Percentiles rank a stretch among this genome's conserved stretches.
phyloP scores from a whole-genome alignment of 305 asterid genomes.

The Fraxinus albicans region DNA sequence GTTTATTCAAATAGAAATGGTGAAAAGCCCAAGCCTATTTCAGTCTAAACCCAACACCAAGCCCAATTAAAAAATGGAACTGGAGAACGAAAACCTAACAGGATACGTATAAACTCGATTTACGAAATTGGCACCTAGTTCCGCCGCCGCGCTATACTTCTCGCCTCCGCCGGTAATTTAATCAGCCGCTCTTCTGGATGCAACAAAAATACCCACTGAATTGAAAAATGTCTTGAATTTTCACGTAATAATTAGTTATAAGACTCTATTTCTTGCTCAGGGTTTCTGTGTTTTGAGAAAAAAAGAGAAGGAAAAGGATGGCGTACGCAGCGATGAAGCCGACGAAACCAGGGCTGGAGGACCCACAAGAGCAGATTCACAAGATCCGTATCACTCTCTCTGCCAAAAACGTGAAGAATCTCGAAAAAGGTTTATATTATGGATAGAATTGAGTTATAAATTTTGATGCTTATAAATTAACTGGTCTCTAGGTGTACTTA shows the following conservation, averaged over 20 bases:
- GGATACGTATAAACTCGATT: not conserved
- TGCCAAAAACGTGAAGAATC: conserved; percentile 69
- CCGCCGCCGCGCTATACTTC: not conserved
- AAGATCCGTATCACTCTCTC: conserved; percentile 79
- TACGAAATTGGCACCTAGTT: not conserved
- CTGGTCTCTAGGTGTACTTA: not conserved
- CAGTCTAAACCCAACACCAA: no score
- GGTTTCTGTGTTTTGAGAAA: not conserved
- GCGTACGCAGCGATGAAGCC: conserved; percentile 69
- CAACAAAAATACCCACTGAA: not conserved
- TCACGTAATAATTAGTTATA: not conserved
- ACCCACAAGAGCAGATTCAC: conserved; percentile 53
- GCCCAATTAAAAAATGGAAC: not conserved
- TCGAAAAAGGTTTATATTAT: conserved; percentile 52
- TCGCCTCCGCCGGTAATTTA: not conserved
- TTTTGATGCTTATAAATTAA: no score
- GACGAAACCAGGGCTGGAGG: conserved; percentile 66
- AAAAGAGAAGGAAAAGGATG: conserved; percentile 26
- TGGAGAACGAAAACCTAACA: not conserved
- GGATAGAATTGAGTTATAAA: not conserved
- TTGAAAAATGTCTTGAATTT: not conserved
- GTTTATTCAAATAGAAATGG: no score
- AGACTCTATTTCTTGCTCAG: not conserved
- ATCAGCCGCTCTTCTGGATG: conserved; percentile 14
- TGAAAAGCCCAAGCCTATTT: no score